Evolutionary conservation across 257 asterid species (phyloP).

Genomic region (Ilex asprella): DNA sequence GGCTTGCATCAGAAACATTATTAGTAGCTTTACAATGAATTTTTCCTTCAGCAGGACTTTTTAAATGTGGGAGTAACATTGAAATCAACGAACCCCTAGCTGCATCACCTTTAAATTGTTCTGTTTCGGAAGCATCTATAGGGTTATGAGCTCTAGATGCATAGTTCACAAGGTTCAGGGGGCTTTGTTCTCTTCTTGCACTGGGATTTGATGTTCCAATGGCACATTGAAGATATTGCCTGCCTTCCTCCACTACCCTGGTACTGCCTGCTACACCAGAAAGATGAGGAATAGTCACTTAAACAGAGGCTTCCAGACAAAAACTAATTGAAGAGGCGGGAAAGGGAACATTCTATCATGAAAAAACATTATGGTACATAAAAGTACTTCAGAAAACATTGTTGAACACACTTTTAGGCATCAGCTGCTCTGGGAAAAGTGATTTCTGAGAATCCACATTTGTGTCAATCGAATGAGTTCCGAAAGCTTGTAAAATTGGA

Average conservation of each 20-base stretch:
- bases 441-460: constrained; percentile 11
- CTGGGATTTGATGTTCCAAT: constrained; percentile 16
- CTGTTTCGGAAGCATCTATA: constrained; percentile 16
- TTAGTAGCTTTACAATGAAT: constrained; percentile 14
- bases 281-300: constrained; percentile 8
- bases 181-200: constrained; percentile 26
- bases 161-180: constrained; percentile 18
- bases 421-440: constrained; percentile 23
- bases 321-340: constrained; percentile 6
- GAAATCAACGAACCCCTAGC: constrained; percentile 15
- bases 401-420: constrained; percentile 21
- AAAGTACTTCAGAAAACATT: constrained; percentile 5
- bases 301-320: constrained; percentile 2
- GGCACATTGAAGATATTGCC: constrained; percentile 18
- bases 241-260: constrained; percentile 20
- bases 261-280: constrained; percentile 28
- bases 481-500: constrained; percentile 17
- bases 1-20: constrained; percentile 18
- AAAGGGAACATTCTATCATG: background rate
- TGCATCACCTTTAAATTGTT: constrained; percentile 14
- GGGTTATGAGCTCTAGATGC: constrained; percentile 24
- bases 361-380: background rate
- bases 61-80: constrained; percentile 20
- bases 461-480: constrained; percentile 13
- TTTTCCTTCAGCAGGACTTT: constrained; percentile 16